These are phyloP conservation scores for Auriculariales sp. DNA, from an alignment of 768 basidiomycete genomes.

Conservation along the genomic window DNA sequence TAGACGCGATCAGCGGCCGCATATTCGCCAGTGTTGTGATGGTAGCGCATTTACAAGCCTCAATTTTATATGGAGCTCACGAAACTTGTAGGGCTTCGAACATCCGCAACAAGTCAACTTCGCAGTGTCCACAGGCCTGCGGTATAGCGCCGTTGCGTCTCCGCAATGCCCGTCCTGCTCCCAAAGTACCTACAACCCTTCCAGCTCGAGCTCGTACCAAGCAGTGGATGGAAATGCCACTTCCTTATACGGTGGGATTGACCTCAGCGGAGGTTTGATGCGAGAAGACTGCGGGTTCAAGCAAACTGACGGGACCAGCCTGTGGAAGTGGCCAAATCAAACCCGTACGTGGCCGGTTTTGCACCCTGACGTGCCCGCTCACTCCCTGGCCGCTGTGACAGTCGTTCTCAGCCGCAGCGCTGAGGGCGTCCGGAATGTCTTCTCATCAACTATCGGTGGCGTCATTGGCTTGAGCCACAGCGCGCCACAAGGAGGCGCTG, in stretches of 20 bases:
- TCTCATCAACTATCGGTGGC: not conserved
- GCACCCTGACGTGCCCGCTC: not conserved
- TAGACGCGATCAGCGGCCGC: not conserved
- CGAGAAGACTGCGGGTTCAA: not conserved
- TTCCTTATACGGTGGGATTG: not conserved
- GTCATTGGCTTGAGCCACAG: not conserved
- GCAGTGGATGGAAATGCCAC: not conserved
- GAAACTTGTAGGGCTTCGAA: not conserved
- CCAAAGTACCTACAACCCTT: not conserved
- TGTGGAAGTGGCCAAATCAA: not conserved
- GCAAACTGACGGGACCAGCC: not conserved
- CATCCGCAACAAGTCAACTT: not conserved
- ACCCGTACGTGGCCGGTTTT: not conserved
- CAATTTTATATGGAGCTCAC: not conserved
- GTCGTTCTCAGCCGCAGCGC: not conserved
- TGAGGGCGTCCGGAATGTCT: not conserved
- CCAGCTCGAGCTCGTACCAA: not conserved
- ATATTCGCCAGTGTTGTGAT: not conserved
- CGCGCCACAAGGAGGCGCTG: not conserved
- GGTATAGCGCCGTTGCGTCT: not conserved
- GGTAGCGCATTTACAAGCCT: not conserved
- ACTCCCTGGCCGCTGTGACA: not conserved
- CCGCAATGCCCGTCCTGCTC: not conserved
- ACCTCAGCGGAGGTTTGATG: not conserved
- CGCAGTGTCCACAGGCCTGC: not conserved